Percentiles rank a stretch among this genome's conserved stretches.
Conservation (phyloP, 257 asterid species). For the Rubia yunnanensis region DNA sequence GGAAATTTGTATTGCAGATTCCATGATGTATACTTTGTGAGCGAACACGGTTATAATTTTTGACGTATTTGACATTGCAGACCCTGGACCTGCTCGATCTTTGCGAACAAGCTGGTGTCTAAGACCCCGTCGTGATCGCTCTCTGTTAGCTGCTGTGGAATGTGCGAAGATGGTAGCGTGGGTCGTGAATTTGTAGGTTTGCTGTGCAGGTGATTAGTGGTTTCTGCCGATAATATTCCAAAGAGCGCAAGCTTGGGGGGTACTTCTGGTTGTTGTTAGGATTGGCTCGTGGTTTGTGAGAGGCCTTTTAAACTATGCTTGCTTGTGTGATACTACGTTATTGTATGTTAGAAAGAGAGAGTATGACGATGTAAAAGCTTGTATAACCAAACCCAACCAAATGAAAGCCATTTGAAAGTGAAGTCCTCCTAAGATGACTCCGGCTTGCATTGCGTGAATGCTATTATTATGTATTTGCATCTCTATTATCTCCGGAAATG, state of each 20-base stretch:
- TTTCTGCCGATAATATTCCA: conserved; percentile 33
- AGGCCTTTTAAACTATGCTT: conserved; percentile 35
- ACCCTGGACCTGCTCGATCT: conserved; percentile 85
- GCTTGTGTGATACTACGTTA: conserved; percentile 16
- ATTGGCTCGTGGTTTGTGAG: conserved; percentile 17
- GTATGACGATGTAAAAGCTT: not conserved
- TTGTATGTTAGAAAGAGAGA: conserved; percentile 8
- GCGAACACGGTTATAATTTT: too few relatives aligned
- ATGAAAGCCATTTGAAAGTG: conserved; percentile 7
- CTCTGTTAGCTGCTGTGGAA: conserved; percentile 16
- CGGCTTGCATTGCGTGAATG: not conserved
- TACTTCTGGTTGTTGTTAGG: conserved; percentile 27
- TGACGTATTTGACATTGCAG: conserved; percentile 31
- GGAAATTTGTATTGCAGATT: conserved; percentile 1
- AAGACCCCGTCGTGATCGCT: conserved; percentile 15
- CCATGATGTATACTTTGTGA: not conserved
- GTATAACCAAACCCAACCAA: not conserved
- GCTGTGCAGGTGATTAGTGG: conserved; percentile 28
- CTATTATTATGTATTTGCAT: too few relatives aligned
- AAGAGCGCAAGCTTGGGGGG: conserved; percentile 64
- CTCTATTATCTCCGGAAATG: too few relatives aligned
- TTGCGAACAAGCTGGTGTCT: conserved; percentile 77
- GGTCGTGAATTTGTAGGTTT: conserved; percentile 29
- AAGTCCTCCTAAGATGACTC: conserved; percentile 12
- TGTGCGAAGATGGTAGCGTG: conserved; percentile 22